Conservation (phyloP, 2,329 filamentous ascomycete species). For the Thelonectria discophora region DNA sequence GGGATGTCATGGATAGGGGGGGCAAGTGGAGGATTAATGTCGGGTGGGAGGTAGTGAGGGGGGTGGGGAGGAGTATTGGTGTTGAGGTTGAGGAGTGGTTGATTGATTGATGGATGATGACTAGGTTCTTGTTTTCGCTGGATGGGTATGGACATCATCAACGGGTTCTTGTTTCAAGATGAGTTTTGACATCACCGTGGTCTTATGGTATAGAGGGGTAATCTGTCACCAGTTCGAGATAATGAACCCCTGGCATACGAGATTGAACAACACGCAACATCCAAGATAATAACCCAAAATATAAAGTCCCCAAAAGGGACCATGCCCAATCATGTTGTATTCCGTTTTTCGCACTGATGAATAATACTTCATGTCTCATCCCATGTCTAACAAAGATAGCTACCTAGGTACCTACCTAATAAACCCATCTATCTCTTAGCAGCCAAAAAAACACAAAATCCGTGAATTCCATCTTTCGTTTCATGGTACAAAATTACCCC, state of each 20-base stretch:
- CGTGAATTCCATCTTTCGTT: constrained; percentile 28
- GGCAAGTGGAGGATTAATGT: constrained; percentile 82
- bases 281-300: constrained; percentile 4
- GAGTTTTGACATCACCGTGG: too few species aligned
- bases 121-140: background rate
- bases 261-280: constrained; percentile 4
- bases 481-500: constrained; percentile 36
- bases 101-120: constrained; percentile 61
- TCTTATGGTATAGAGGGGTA: too few species aligned
- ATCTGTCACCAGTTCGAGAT: too few species aligned
- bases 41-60: constrained; percentile 78
- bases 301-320: background rate
- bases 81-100: constrained; percentile 84
- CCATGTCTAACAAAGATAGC: too few species aligned
- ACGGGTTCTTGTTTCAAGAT: too few species aligned
- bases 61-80: constrained; percentile 75
- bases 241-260: background rate
- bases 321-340: constrained; percentile 30
- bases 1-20: constrained; percentile 73
- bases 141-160: background rate
- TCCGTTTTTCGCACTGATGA: constrained; percentile 10
- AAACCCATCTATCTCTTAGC: constrained; percentile 18
- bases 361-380: constrained; percentile 26
- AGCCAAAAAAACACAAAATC: constrained; percentile 9
- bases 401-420: too few species aligned